phyloP scores from a whole-genome alignment of 176 grass and related monocot species.

The Oropetium thomaeum region DNA sequence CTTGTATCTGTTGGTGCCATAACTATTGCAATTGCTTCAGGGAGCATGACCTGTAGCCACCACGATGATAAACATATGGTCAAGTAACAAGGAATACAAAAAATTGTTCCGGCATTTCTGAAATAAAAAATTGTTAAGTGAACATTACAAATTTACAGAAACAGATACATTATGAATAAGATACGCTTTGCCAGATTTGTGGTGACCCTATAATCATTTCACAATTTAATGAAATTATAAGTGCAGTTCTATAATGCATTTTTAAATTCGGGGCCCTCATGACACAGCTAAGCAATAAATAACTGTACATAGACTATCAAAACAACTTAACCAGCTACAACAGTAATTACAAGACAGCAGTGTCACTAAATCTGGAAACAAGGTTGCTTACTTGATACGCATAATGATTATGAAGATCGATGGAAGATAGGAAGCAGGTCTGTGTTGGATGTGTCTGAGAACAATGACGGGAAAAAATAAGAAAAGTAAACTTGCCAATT shows the following conservation, averaged over 20 bases:
- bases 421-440: constrained; percentile 92
- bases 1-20: constrained; percentile 96
- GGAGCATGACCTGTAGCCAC: constrained; percentile 82
- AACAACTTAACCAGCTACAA: background rate
- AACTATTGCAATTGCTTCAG: constrained; percentile 99
- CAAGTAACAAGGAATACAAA: constrained; percentile 12
- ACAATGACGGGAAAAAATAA: constrained; percentile 35
- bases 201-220: constrained; percentile 10
- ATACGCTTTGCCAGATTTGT: background rate
- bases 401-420: constrained; percentile 99
- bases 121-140: constrained; percentile 2
- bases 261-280: background rate
- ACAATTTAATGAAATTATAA: background rate
- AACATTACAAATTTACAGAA: constrained; percentile 24
- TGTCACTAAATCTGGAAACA: constrained; percentile 3
- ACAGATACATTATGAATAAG: background rate
- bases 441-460: constrained; percentile 93
- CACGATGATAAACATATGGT: constrained; percentile 15
- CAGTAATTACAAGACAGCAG: constrained; percentile 3
- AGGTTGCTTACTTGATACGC: constrained; percentile 72
- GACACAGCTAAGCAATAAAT: constrained; percentile 11
- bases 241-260: constrained; percentile 8
- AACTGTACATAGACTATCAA: background rate
- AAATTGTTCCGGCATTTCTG: constrained; percentile 19
- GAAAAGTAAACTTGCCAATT: background rate